Base-by-base conservation (phyloP, 2,329 filamentous ascomycete species). In the Monilinia vaccinii-corymbosi region DNA sequence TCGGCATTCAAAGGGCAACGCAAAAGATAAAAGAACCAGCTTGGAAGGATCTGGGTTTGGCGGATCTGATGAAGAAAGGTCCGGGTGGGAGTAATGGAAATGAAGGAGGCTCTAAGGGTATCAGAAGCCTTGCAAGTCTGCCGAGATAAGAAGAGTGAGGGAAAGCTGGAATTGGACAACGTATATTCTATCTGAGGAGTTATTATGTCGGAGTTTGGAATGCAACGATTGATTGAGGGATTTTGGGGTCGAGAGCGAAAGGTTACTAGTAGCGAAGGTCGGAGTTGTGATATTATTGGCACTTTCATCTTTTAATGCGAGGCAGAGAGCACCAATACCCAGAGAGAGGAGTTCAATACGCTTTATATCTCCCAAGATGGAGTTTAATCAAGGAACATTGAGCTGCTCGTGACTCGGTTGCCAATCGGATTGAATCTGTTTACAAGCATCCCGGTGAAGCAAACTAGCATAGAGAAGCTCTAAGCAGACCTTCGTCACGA, bases 1-100 rank as follows among this genome's bases (percentile, higher is more conserved):
- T 94, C 72, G 90, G 89, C 44, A 94, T 95, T 68, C 85, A 89
- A 73, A 82, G 88, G 66, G 89, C 89, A 11, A 92, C 88, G 18
- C 87, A 91, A 75, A 81, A 81, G 64, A 79, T 78, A 67, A 81
- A 80, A 68, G 88, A 91, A 74, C 80, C 87, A 1, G 85, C 84
- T 9, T 95, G 89, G 89, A 87, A 86, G 71, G 89, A 94, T 70
- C 75, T 93, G 8, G 87, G 88, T 0, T 76, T 94, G n/a, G 79
- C 78, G 7, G 82, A 84, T 61, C 76, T 94, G 69, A 85, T 92
- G 82, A 80, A 76, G 44, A 80, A 81, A 62, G 87, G 84, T 0
- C 82, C 68, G 4, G 63, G 62, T 44, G 64, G 50, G 45, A 61
- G 62, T 47, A 55, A 45, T 50, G 50, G 44, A 7, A 58, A 36